These are phyloP conservation scores for Pseudogymnoascus sp. DNA, from an alignment of 2,329 filamentous ascomycete species.

Conservation along the genomic window DNA sequence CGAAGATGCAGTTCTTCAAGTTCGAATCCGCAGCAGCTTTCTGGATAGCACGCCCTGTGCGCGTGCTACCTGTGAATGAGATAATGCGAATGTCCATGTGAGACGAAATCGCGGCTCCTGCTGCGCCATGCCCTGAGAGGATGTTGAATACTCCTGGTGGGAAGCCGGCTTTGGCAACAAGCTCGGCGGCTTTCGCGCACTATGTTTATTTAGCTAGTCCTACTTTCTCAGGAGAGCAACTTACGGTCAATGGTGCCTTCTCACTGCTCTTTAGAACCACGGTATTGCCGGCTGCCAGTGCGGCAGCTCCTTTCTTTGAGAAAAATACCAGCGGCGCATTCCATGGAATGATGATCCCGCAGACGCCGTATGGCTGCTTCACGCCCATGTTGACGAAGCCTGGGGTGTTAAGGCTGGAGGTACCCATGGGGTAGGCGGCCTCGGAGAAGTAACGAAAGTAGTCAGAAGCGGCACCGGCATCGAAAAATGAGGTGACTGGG, in stretches of 20 bases:
- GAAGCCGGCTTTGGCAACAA: constrained; percentile 23
- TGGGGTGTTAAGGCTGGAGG: background rate
- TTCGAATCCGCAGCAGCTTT: constrained; percentile 37
- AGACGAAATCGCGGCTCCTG: constrained; percentile 42
- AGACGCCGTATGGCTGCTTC: constrained; percentile 33
- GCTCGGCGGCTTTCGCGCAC: background rate
- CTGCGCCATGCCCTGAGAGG: constrained; percentile 42
- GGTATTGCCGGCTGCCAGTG: constrained; percentile 46
- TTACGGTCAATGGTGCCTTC: constrained; percentile 40
- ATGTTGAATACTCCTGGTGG: constrained; percentile 45
- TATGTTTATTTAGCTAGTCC: constrained; percentile 36
- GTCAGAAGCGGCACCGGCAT: constrained; percentile 10
- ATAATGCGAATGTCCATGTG: constrained; percentile 44
- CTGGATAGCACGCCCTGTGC: constrained; percentile 40
- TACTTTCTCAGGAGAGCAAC: constrained; percentile 39
- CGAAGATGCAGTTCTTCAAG: constrained; percentile 45
- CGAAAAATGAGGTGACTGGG: constrained; percentile 8
- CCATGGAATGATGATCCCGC: constrained; percentile 44
- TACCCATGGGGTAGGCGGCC: background rate
- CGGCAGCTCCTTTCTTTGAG: constrained; percentile 46
- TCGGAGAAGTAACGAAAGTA: background rate
- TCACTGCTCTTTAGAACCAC: constrained; percentile 40
- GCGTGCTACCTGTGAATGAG: constrained; percentile 46
- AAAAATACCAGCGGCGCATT: constrained; percentile 46
- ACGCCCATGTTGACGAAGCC: constrained; percentile 1